phyloP scores from a whole-genome alignment of 2,329 filamentous ascomycete genomes.

The Leptographium radiaticola region DNA sequence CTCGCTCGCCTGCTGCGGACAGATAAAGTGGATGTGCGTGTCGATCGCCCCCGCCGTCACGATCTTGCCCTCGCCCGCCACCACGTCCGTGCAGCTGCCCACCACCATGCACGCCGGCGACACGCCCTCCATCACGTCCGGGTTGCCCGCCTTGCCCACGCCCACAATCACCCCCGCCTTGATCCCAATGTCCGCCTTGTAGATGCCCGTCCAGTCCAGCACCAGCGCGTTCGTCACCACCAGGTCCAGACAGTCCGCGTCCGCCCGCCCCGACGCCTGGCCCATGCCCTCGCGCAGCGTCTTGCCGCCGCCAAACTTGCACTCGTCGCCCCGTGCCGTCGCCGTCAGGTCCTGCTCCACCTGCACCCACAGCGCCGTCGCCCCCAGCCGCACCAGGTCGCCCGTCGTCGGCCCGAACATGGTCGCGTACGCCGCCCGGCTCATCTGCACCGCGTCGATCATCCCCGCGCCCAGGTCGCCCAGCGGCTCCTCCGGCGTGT shows the following conservation, averaged over 20 bases:
- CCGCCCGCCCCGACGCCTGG: conserved; percentile 65
- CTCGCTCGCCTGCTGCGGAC: conserved; percentile 80
- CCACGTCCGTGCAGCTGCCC: conserved; percentile 79
- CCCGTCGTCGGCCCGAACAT: conserved; percentile 94
- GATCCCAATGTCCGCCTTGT: conserved; percentile 92
- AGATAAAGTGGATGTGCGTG: conserved; percentile 88
- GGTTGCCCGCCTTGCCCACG: conserved; percentile 91
- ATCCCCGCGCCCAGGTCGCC: conserved; percentile 42
- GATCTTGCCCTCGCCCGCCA: conserved; percentile 83
- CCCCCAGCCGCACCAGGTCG: conserved; percentile 68
- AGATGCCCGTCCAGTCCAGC: conserved; percentile 84
- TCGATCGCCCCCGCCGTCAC: conserved; percentile 84
- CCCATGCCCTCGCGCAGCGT: conserved; percentile 92
- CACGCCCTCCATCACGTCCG: conserved; percentile 92
- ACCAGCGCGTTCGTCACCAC: conserved; percentile 85
- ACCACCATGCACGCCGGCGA: conserved; percentile 58
- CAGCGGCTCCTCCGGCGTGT: conserved; percentile 47
- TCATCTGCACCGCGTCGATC: conserved; percentile 56
- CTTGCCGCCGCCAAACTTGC: conserved; percentile 90
- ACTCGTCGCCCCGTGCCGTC: conserved; percentile 71
- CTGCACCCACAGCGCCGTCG: conserved; percentile 79
- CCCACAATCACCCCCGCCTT: conserved; percentile 76
- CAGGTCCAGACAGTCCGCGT: conserved; percentile 64
- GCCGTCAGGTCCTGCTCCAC: conserved; percentile 73
- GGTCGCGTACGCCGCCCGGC: conserved; percentile 61